Percentiles rank a stretch among this genome's conserved stretches.
phyloP scores from a whole-genome alignment of 2,329 filamentous ascomycete genomes.

The Trichocomaceae sp. region DNA sequence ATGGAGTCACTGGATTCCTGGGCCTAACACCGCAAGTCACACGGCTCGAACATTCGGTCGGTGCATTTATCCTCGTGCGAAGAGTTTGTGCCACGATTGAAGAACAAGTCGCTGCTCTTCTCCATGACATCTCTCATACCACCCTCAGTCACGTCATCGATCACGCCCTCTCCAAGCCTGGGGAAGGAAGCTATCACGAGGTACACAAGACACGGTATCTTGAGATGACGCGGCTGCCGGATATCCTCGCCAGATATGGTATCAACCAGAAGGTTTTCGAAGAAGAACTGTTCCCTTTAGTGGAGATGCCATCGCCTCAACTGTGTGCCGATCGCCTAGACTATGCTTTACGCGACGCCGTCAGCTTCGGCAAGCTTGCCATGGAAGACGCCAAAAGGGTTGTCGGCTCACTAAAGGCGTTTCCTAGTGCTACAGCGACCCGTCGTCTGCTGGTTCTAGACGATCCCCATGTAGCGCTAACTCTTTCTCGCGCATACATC shows the following conservation, averaged over 20 bases:
- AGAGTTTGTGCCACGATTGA: conserved; percentile 28
- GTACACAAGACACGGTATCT: conserved; percentile 35
- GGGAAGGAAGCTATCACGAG: conserved; percentile 36
- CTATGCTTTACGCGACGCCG: conserved; percentile 33
- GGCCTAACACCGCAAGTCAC: conserved; percentile 30
- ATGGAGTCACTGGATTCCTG: conserved; percentile 33
- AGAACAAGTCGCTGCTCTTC: conserved; percentile 35
- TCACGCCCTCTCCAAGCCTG: conserved; percentile 31
- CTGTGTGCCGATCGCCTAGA: conserved; percentile 38
- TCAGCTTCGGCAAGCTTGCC: conserved; percentile 27
- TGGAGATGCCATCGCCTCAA: conserved; percentile 33
- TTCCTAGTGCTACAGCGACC: conserved; percentile 21
- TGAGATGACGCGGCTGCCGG: conserved; percentile 27
- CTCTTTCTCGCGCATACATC: conserved; percentile 29
- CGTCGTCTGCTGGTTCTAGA: conserved; percentile 28
- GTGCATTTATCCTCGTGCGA: conserved; percentile 35
- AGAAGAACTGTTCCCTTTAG: conserved; percentile 34
- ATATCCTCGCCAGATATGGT: conserved; percentile 28
- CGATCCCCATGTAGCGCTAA: conserved; percentile 24
- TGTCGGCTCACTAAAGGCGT: conserved; percentile 23
- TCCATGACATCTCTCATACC: conserved; percentile 38
- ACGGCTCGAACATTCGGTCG: conserved; percentile 37
- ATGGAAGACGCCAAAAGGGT: conserved; percentile 25
- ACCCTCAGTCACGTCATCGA: conserved; percentile 38
- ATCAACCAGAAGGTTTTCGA: conserved; percentile 28